A percentile compares a stretch with the other conserved stretches of the same genome.
Evolutionary conservation across 1,284 basidiomycete genomes (phyloP).

Genomic region (Irpex rosettiformis): DNA sequence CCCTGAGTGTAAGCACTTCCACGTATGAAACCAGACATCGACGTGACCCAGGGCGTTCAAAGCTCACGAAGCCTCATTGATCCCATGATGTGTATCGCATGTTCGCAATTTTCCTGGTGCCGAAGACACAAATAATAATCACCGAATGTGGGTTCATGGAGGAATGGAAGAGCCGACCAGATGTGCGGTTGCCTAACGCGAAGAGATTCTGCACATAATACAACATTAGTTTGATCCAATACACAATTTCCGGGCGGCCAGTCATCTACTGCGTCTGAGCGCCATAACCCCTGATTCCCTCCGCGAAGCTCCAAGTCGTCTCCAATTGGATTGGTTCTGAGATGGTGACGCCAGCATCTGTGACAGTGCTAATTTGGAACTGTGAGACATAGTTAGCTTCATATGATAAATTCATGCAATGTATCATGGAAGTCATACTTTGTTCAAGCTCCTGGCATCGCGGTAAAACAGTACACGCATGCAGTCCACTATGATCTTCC

Average conservation of each 20-base stretch:
- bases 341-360: constrained; percentile 73
- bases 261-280: constrained; percentile 55
- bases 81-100: too few species aligned
- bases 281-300: constrained; percentile 87
- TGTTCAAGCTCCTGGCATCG: constrained; percentile 94
- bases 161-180: too few species aligned
- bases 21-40: too few species aligned
- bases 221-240: constrained; percentile 1
- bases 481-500: constrained; percentile 77
- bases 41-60: too few species aligned
- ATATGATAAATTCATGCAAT: not conserved
- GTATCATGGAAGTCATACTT: constrained; percentile 51
- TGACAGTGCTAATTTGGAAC: constrained; percentile 96
- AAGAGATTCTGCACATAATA: not conserved
- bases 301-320: constrained; percentile 92
- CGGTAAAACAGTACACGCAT: constrained; percentile 97
- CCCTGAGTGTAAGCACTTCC: too few species aligned
- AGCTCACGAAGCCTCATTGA: too few species aligned
- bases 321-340: constrained; percentile 77
- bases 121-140: too few species aligned
- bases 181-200: too few species aligned
- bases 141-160: too few species aligned
- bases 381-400: constrained; percentile 27
- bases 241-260: not conserved
- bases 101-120: too few species aligned